phyloP scores from a whole-genome alignment of 2,329 filamentous ascomycete genomes.

The Ophiocordyceps australis region DNA sequence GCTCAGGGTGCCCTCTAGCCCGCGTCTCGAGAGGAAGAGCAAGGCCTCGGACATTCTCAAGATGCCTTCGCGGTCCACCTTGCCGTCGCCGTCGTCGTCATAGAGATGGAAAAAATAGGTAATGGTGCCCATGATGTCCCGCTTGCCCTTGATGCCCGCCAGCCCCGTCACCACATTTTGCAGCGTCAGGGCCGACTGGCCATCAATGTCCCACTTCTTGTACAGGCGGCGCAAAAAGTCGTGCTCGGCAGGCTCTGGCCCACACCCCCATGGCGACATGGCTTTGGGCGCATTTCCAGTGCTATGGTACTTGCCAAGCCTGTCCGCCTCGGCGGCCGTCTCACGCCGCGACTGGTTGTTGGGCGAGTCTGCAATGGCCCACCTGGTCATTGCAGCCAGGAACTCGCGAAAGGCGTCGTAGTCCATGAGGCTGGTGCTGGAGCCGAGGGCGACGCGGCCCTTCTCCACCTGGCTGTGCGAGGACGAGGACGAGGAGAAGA shows the following conservation, averaged over 20 bases:
- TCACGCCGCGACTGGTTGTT: slow-evolving; percentile 31
- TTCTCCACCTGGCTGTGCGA: slow-evolving; percentile 46
- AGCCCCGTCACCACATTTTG: slow-evolving; percentile 87
- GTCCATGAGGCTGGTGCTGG: slow-evolving; percentile 87
- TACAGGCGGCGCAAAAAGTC: slow-evolving; percentile 87
- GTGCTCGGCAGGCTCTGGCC: slow-evolving; percentile 65
- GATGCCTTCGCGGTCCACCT: slow-evolving; percentile 88
- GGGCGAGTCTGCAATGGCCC: slow-evolving; percentile 82
- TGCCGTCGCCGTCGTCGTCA: slow-evolving; percentile 81
- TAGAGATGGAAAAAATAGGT: slow-evolving; percentile 97
- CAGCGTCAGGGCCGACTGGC: slow-evolving; percentile 59
- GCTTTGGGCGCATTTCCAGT: slow-evolving; percentile 25
- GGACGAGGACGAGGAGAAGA: slow-evolving; percentile 13
- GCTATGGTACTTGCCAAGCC: slow-evolving; percentile 41
- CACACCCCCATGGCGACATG: slow-evolving; percentile 34
- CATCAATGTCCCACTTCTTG: slow-evolving; percentile 70
- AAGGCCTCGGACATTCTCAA: slow-evolving; percentile 85
- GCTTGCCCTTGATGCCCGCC: slow-evolving; percentile 78
- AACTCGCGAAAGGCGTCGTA: slow-evolving; percentile 95
- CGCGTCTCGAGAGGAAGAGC: slow-evolving; percentile 78
- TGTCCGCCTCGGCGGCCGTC: slow-evolving; percentile 31
- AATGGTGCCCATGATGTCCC: slow-evolving; percentile 95
- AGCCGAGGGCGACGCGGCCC: slow-evolving; percentile 72
- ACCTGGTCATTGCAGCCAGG: slow-evolving; percentile 72
- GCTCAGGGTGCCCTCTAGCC: slow-evolving; percentile 57